phyloP scores from a whole-genome alignment of 306 rosid genomes.

The Sicyos baderoa region DNA sequence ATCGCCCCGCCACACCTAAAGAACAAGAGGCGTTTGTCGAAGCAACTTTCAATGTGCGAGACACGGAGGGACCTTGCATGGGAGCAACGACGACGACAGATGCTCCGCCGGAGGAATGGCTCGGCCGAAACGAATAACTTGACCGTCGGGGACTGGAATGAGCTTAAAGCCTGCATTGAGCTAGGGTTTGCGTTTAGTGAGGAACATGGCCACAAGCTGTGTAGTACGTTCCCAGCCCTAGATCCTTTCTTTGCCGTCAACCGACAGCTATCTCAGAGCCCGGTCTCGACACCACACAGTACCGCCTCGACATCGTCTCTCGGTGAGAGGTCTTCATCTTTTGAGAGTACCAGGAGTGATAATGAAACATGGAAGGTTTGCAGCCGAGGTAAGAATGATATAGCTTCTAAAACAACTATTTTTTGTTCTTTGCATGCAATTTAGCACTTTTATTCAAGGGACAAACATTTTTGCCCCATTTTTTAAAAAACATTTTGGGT shows the following conservation, averaged over 20 bases:
- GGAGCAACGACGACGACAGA: constrained; percentile 61
- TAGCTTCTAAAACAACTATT: no score
- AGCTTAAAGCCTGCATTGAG: constrained; percentile 77
- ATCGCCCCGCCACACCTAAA: constrained; percentile 32
- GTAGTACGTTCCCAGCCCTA: constrained; percentile 80
- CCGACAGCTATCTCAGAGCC: constrained; percentile 46
- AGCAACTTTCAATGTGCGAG: constrained; percentile 53
- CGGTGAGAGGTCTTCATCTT: constrained; percentile 39
- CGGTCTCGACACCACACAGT: constrained; percentile 52
- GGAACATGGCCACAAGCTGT: constrained; percentile 62
- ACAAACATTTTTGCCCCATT: no score
- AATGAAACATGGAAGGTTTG: constrained; percentile 74
- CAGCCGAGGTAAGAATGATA: constrained; percentile 49
- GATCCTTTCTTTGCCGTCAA: constrained; percentile 87
- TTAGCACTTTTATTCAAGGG: neutral
- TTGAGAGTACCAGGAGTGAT: constrained; percentile 42
- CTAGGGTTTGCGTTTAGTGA: constrained; percentile 89
- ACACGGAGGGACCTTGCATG: constrained; percentile 53
- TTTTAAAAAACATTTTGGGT: no score
- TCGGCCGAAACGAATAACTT: constrained; percentile 28
- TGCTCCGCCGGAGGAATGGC: constrained; percentile 30
- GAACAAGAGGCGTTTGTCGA: constrained; percentile 37
- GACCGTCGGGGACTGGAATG: constrained; percentile 62
- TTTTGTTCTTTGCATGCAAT: neutral
- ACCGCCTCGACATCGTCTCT: constrained; percentile 37